A percentile compares a stretch with the other conserved stretches of the same genome.
These are phyloP conservation scores for Diversispora eburnea DNA, from an alignment of 192 early-diverging fungal species.

Conservation along the genomic window DNA sequence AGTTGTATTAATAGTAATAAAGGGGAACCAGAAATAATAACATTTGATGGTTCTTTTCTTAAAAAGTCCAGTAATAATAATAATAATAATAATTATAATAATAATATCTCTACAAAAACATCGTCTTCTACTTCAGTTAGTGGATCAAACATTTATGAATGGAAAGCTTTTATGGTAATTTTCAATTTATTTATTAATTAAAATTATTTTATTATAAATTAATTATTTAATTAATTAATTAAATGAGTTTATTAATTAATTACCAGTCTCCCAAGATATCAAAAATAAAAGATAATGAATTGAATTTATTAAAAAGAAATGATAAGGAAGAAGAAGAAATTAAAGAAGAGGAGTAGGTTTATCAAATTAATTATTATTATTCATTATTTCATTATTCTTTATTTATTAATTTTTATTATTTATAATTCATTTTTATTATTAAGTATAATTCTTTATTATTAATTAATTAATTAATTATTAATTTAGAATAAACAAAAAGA, in stretches of 20 bases:
- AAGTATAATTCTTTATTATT: background rate
- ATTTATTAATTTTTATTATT: background rate
- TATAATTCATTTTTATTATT: slow-evolving; percentile 10
- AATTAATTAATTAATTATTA: background rate
- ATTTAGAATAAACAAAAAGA: slow-evolving; percentile 32
- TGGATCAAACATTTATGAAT: slow-evolving; percentile 31
- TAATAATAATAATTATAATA: too few relatives aligned
- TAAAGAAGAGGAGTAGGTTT: slow-evolving; percentile 38
- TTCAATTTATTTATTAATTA: background rate
- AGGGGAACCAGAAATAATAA: slow-evolving; percentile 34
- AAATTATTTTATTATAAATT: background rate
- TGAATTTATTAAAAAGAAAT: background rate
- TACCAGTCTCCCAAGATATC: slow-evolving; percentile 34
- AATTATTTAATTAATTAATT: background rate
- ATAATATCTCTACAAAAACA: too few relatives aligned
- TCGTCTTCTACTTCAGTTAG: background rate
- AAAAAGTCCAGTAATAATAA: slow-evolving; percentile 15
- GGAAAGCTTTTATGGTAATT: slow-evolving; percentile 43
- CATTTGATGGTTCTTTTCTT: slow-evolving; percentile 32
- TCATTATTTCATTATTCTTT: too few relatives aligned
- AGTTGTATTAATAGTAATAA: background rate
- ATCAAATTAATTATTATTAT: background rate
- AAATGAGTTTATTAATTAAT: background rate
- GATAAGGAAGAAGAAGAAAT: slow-evolving; percentile 1
- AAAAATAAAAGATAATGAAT: slow-evolving; percentile 21